Conservation (phyloP, 768 basidiomycete genomes). For the Lactifluus echinatus region DNA sequence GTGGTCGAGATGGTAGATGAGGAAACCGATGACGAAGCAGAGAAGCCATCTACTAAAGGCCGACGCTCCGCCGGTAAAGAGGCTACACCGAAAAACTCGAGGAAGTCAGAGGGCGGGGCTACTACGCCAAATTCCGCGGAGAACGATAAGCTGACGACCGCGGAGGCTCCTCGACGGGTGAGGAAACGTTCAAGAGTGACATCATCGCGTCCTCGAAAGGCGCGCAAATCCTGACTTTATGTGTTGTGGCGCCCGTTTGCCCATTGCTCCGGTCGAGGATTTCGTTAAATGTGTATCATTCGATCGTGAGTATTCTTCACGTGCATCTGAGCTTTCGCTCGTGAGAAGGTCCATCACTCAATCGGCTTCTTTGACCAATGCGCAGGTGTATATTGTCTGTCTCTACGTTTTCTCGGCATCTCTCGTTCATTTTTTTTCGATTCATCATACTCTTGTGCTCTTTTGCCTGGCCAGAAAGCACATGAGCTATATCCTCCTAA, state of each 20-base stretch:
- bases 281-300: background rate
- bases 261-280: background rate
- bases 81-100: background rate
- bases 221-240: slow-evolving; percentile 10
- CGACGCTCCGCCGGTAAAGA: background rate
- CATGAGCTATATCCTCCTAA: background rate
- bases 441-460: background rate
- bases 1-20: background rate
- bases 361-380: background rate
- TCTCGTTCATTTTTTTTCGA: background rate
- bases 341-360: background rate
- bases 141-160: background rate
- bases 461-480: background rate
- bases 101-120: background rate
- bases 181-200: slow-evolving; percentile 11
- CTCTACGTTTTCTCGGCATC: background rate
- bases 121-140: background rate
- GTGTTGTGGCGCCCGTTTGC: background rate
- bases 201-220: slow-evolving; percentile 15
- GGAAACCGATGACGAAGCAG: slow-evolving; percentile 8
- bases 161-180: slow-evolving; percentile 8
- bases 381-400: slow-evolving; percentile 7
- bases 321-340: background rate
- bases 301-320: slow-evolving; percentile 1
- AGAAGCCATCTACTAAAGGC: background rate